Base-by-base conservation (phyloP, 1,139 yeast species). In the Candida frijolesensis region DNA sequence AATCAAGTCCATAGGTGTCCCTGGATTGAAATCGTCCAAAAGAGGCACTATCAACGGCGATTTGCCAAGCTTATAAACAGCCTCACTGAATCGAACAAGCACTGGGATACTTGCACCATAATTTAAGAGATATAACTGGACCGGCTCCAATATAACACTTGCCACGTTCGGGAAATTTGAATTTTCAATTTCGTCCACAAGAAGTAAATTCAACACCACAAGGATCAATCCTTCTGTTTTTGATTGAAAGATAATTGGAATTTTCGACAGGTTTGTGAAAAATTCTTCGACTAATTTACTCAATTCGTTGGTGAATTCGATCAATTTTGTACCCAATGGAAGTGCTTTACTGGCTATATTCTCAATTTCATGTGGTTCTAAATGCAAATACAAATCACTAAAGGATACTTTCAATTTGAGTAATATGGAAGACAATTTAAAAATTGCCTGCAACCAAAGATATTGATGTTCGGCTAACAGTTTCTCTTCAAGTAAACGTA, bases 21-120 rank as follows among this genome's bases (percentile, higher is more conserved):
- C 57, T 0, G 72, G 70, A 32, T 57, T 48, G 14, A 64, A 52
- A 11, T 57, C 38, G 7, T 48, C 34, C 12, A 47, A 35, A 15
- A 69, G 55, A 4, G 62, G 64, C 5, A 53, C 25, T 11, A 70
- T 33, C 14, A 63, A 48, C 1, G 47, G 39, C 0, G 69, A 62
- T 32, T 60, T 55, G 1, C 75, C 76, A 8, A 60, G 47, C 18
- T 57, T 51, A 50, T 72, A 72, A 6, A 58, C 40, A 0, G 60
- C 59, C 47, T 59, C 59, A 12, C 66, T 51, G 50, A 61, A 67
- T 44, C 58, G 54, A 11, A 62, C 55, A 5, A 70, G 51, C 6
- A 59, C 47, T 3, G 67, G 57, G n/a, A 55, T 43, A 32, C 18
- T 33, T 27, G 32, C 38, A 18, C 46, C 29, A 27, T 49, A 45